Conservation (phyloP, 352 stramenopile species). For the Phytophthora palmivora region DNA sequence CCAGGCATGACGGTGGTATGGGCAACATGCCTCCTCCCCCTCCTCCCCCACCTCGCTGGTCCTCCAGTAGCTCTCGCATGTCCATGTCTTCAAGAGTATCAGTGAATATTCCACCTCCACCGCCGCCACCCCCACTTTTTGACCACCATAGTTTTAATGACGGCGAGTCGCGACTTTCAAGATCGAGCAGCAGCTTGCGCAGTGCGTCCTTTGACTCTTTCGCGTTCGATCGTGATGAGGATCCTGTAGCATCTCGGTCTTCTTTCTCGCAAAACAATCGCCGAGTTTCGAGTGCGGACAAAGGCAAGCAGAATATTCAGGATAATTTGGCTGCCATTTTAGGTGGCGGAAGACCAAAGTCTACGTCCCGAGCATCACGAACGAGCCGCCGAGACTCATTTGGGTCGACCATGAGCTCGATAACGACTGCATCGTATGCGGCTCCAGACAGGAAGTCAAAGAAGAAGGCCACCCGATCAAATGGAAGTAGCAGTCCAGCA, state of each 20-base stretch:
- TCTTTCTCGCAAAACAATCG: slow-evolving; percentile 58
- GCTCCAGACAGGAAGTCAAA: slow-evolving; percentile 33
- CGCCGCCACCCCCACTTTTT: slow-evolving; percentile 50
- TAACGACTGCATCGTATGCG: slow-evolving; percentile 30
- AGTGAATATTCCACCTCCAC: slow-evolving; percentile 48
- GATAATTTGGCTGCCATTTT: slow-evolving; percentile 72
- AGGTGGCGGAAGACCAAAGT: slow-evolving; percentile 48
- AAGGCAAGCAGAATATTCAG: slow-evolving; percentile 55
- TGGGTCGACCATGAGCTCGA: slow-evolving; percentile 48
- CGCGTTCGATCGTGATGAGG: slow-evolving; percentile 46
- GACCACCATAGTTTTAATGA: slow-evolving; percentile 36
- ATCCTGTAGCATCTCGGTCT: slow-evolving; percentile 31
- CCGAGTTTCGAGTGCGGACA: slow-evolving; percentile 46
- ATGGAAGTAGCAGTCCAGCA: slow-evolving; percentile 24
- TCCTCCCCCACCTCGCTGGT: slow-evolving; percentile 32
- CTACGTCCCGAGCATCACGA: slow-evolving; percentile 28
- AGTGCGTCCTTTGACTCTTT: slow-evolving; percentile 61
- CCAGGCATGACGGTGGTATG: slow-evolving; percentile 30
- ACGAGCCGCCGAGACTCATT: slow-evolving; percentile 57
- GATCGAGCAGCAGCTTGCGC: slow-evolving; percentile 59
- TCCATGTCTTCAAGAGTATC: slow-evolving; percentile 43
- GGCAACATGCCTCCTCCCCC: slow-evolving; percentile 37
- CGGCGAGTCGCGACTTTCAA: slow-evolving; percentile 45
- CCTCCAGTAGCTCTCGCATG: slow-evolving; percentile 31
- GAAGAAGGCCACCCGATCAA: slow-evolving; percentile 15